Base-by-base conservation (phyloP, 1,284 basidiomycete genomes). In the Cutaneotrichosporon sp. region DNA sequence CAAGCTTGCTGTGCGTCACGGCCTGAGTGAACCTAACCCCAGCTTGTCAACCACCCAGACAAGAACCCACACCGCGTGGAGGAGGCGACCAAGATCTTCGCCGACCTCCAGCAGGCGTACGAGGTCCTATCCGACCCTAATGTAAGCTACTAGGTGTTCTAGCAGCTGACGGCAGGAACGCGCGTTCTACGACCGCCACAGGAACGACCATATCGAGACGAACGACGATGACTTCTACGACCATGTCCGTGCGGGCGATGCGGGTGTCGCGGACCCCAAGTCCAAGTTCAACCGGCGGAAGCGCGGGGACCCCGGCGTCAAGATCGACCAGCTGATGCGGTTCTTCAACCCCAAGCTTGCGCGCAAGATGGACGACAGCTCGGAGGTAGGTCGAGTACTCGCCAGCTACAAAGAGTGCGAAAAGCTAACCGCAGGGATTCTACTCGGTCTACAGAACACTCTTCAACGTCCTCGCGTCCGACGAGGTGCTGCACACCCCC, bases 141-240 rank as follows among this genome's bases (percentile, higher is more conserved):
- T 84, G 93, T 92, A 79, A 79, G 85, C 53, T 29, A 56, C 47
- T 58, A 43, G 31, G 52, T 46, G 22, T 4, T 18, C n/a, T 24
- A 29, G 42, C 10, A 25, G 13, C 42, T 69, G 4, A 55, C 54
- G 6, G 4, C 85, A 94, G 91, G 95, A 99, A 84, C 84, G 95
- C 65, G 94, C 95, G 46, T 99, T 95, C 91, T 99, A 99, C 77
- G 95, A 99, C 77, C 88, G 88, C n/a, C 95, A 98, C 77, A 86
- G 91, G 50, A 89, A 92, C 34, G 89, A 90, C n/a, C 83, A 93
- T 9, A 83, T 84, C 13, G 90, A 91, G 1, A 89, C 91, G 69
- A 88, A 90, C 45, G 92, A 95, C 75, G 89, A 89, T 59, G 87
- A 86, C 11, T 86, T 95, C 5, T 92, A 92, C 70, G 88, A 94